phyloP scores from a whole-genome alignment of 2,329 filamentous ascomycete genomes.

The Neofusicoccum laricinum region DNA sequence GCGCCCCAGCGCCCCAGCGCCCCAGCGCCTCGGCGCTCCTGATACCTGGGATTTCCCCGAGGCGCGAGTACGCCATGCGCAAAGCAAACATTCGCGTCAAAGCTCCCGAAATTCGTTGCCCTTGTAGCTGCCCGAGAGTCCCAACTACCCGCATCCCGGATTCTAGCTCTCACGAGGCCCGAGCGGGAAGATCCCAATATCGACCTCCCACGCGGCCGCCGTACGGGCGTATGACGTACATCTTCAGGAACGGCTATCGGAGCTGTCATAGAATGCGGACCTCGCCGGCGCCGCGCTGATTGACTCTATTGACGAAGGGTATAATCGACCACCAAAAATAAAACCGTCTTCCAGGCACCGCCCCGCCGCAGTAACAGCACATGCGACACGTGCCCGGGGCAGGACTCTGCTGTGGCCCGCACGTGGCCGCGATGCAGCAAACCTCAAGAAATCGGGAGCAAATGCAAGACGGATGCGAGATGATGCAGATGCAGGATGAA shows the following conservation, averaged over 20 bases:
- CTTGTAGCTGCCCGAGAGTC: slow-evolving; percentile 8
- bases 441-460: neutral
- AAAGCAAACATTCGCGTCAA: neutral
- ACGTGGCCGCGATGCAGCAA: slow-evolving; percentile 4
- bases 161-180: neutral
- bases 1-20: neutral
- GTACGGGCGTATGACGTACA: slow-evolving; percentile 1
- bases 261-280: neutral
- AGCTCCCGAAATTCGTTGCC: slow-evolving; percentile 3
- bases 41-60: neutral
- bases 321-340: neutral
- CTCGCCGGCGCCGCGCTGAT: neutral
- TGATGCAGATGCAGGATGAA: slow-evolving; percentile 6
- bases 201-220: neutral
- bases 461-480: slow-evolving; percentile 2
- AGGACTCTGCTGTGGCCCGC: slow-evolving; percentile 2
- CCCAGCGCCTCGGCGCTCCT: neutral
- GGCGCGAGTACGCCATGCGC: neutral
- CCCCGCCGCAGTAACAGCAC: neutral
- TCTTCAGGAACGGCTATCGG: neutral
- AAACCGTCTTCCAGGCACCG: neutral
- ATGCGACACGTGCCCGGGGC: neutral
- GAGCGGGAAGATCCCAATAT: slow-evolving; percentile 10
- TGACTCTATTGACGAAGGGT: slow-evolving; percentile 8
- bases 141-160: neutral